phyloP scores from a whole-genome alignment of 768 basidiomycete species.

The Boletellus ananiceps region DNA sequence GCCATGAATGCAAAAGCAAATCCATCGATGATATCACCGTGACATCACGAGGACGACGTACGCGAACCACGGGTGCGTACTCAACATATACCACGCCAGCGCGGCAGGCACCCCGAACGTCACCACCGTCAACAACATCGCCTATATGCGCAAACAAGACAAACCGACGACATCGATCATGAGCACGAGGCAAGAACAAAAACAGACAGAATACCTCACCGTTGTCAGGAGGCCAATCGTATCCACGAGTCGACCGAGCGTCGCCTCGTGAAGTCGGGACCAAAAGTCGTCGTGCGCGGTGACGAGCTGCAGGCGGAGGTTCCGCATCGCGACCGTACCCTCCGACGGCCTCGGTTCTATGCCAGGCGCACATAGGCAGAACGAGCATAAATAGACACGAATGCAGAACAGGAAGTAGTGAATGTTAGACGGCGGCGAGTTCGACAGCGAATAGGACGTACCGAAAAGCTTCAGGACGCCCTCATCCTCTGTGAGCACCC shows the following conservation, averaged over 20 bases:
- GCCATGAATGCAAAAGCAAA: neutral
- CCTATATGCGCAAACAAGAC: conserved; percentile 5
- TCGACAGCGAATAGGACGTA: neutral
- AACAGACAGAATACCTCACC: neutral
- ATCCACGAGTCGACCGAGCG: conserved; percentile 24
- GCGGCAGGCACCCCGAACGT: conserved; percentile 14
- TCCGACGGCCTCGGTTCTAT: conserved; percentile 28
- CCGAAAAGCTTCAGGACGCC: conserved; percentile 28
- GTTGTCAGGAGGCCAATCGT: conserved; percentile 18
- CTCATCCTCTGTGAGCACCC: conserved; percentile 22
- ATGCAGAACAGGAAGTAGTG: neutral
- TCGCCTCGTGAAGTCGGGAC: conserved; percentile 17
- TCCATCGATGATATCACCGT: neutral
- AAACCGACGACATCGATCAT: neutral
- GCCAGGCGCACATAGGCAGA: neutral
- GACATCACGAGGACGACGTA: conserved; percentile 4
- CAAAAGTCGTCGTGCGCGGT: conserved; percentile 18
- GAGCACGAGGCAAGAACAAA: neutral
- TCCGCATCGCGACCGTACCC: conserved; percentile 18
- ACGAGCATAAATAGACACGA: too few relatives aligned
- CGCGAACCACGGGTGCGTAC: conserved; percentile 10
- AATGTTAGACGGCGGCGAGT: too few relatives aligned
- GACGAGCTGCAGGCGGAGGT: conserved; percentile 21
- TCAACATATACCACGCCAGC: conserved; percentile 19
- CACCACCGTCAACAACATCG: conserved; percentile 18